Conservation (phyloP, 441 rosid species). For the Erysimum cheiri region DNA sequence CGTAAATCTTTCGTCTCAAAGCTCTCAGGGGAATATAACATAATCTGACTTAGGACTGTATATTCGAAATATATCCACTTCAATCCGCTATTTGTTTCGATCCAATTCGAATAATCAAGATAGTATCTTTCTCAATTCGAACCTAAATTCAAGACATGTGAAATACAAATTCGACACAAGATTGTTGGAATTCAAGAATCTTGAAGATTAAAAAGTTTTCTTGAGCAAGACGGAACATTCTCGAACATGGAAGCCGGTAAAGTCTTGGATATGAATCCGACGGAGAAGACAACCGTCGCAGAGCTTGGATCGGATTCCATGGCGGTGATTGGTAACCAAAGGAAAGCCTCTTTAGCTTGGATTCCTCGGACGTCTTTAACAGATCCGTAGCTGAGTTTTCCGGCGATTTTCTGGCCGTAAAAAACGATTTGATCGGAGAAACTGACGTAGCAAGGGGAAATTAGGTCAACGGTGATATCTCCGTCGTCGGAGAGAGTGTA, state of each 20-base stretch:
- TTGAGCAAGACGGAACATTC: conserved; percentile 52
- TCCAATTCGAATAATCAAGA: no score
- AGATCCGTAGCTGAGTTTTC: conserved; percentile 56
- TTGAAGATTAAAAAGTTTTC: conserved; percentile 40
- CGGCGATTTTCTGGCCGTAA: conserved; percentile 52
- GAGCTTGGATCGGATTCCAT: conserved; percentile 49
- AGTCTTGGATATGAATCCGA: conserved; percentile 59
- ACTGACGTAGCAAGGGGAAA: conserved; percentile 51
- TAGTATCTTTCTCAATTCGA: no score
- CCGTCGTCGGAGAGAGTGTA: conserved; percentile 55
- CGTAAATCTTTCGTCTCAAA: conserved; percentile 19
- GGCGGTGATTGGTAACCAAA: conserved; percentile 61
- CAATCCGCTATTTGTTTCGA: background rate
- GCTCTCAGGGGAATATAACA: background rate
- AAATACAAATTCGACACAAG: background rate
- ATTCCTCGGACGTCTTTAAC: conserved; percentile 58
- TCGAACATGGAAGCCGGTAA: conserved; percentile 61
- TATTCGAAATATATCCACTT: background rate
- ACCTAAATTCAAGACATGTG: no score
- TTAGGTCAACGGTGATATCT: conserved; percentile 51
- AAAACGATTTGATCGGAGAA: conserved; percentile 55
- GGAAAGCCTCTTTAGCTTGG: conserved; percentile 55
- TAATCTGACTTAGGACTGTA: background rate
- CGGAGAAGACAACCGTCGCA: conserved; percentile 55
- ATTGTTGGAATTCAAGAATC: conserved; percentile 28